phyloP scores from a whole-genome alignment of 192 early-diverging fungal genomes.

The Linnemannia schmuckeri region DNA sequence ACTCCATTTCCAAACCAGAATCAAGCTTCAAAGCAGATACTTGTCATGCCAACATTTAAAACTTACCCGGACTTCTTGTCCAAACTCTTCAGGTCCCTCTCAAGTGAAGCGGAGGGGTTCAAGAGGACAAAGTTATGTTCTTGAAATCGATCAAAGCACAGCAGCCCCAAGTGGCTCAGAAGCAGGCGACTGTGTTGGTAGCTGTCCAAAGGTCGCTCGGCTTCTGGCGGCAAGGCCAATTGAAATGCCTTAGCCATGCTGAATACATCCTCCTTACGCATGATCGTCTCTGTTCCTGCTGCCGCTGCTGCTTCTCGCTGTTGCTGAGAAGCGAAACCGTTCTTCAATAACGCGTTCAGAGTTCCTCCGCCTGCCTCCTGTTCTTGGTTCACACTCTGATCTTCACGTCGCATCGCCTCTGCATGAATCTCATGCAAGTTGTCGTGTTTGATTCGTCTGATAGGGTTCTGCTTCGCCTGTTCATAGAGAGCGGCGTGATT shows the following conservation, averaged over 20 bases:
- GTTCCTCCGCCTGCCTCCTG: neutral
- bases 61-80: slow-evolving; percentile 84
- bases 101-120: slow-evolving; percentile 72
- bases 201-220: slow-evolving; percentile 62
- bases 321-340: neutral
- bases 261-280: slow-evolving; percentile 51
- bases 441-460: slow-evolving; percentile 10
- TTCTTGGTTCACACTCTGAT: neutral
- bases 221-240: slow-evolving; percentile 60
- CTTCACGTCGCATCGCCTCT: neutral
- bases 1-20: neutral
- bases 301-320: neutral
- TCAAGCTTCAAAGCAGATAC: neutral
- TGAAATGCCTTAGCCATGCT: slow-evolving; percentile 67
- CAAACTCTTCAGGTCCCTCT: slow-evolving; percentile 80
- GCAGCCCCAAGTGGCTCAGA: slow-evolving; percentile 80
- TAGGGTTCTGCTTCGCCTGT: slow-evolving; percentile 13
- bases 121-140: slow-evolving; percentile 76
- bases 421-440: slow-evolving; percentile 21
- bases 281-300: neutral
- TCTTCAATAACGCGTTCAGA: neutral
- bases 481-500: slow-evolving; percentile 17
- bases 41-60: neutral
- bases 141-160: slow-evolving; percentile 82
- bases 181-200: slow-evolving; percentile 78